phyloP scores from a whole-genome alignment of 2,329 filamentous ascomycete genomes.

The Oidium heveae region DNA sequence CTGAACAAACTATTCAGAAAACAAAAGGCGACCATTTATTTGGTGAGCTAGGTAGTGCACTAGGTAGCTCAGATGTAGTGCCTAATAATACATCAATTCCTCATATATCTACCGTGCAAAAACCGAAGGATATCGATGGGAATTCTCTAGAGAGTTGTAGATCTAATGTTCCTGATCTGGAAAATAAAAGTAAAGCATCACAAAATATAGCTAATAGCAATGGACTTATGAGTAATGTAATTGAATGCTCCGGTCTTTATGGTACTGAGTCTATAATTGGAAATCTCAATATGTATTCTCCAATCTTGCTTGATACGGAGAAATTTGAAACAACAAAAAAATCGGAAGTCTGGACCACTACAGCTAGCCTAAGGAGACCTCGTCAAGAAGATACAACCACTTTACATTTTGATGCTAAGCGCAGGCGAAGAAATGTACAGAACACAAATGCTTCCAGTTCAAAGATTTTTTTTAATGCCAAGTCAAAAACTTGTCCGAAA shows the following conservation, averaged over 20 bases:
- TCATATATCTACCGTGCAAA: neutral
- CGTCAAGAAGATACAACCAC: conserved; percentile 10
- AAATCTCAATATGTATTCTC: conserved; percentile 13
- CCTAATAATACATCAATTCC: conserved; percentile 2
- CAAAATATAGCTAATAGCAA: neutral
- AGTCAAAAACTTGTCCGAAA: neutral
- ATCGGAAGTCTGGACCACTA: conserved; percentile 2
- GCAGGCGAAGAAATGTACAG: conserved; percentile 17
- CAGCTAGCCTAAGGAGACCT: conserved; percentile 11
- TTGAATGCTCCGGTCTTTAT: conserved; percentile 11
- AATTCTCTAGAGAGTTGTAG: neutral
- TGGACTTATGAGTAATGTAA: conserved; percentile 3
- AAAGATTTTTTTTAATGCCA: neutral
- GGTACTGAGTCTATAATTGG: conserved; percentile 14
- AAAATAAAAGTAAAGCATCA: neutral
- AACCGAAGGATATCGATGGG: neutral
- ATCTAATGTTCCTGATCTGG: neutral
- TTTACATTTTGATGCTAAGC: conserved; percentile 13
- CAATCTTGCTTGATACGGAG: conserved; percentile 4
- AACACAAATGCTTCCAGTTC: conserved; percentile 11
- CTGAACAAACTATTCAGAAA: conserved; percentile 1
- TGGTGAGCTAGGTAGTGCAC: conserved; percentile 12
- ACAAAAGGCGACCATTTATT: conserved; percentile 9
- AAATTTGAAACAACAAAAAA: conserved; percentile 1
- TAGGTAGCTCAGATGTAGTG: conserved; percentile 13